Conservation (phyloP, 805 yeast species). For the Barnettozyma wickerhamii region DNA sequence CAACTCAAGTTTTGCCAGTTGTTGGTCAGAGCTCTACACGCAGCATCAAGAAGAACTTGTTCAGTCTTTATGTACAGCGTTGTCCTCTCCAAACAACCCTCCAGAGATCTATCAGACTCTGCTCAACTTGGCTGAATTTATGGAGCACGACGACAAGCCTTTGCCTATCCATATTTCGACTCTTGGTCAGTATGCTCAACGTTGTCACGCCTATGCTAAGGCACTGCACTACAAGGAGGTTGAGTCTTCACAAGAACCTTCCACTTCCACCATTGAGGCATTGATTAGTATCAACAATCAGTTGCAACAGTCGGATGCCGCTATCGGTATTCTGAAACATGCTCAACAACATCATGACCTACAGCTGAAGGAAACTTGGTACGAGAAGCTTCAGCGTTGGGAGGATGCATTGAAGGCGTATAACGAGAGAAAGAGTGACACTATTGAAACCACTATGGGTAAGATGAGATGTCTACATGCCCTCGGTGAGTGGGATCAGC, state of each 20-base stretch:
- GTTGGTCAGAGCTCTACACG: slow-evolving; percentile 90
- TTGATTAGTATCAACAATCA: slow-evolving; percentile 91
- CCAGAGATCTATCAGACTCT: slow-evolving; percentile 93
- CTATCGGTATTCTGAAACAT: slow-evolving; percentile 92
- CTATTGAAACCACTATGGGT: slow-evolving; percentile 91
- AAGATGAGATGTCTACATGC: slow-evolving; percentile 98
- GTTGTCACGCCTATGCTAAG: slow-evolving; percentile 96
- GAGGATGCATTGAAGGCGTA: slow-evolving; percentile 94
- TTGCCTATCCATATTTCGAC: slow-evolving; percentile 88
- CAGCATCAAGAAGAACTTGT: slow-evolving; percentile 88
- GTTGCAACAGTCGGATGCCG: slow-evolving; percentile 95
- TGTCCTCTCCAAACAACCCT: slow-evolving; percentile 86
- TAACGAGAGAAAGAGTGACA: slow-evolving; percentile 68
- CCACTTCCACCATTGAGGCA: slow-evolving; percentile 87
- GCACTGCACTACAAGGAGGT: slow-evolving; percentile 94
- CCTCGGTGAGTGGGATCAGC: slow-evolving; percentile 96
- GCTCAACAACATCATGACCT: slow-evolving; percentile 88
- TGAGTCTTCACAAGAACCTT: slow-evolving; percentile 91
- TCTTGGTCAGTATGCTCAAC: slow-evolving; percentile 86
- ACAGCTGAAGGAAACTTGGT: slow-evolving; percentile 96
- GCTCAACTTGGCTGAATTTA: slow-evolving; percentile 86
- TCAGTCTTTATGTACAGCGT: slow-evolving; percentile 77
- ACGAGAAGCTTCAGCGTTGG: slow-evolving; percentile 95
- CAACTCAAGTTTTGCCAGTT: slow-evolving; percentile 91
- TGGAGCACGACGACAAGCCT: slow-evolving; percentile 97